These are phyloP conservation scores for Macrolepiota albuminosa DNA, from an alignment of 768 basidiomycete genomes.

Conservation along the genomic window DNA sequence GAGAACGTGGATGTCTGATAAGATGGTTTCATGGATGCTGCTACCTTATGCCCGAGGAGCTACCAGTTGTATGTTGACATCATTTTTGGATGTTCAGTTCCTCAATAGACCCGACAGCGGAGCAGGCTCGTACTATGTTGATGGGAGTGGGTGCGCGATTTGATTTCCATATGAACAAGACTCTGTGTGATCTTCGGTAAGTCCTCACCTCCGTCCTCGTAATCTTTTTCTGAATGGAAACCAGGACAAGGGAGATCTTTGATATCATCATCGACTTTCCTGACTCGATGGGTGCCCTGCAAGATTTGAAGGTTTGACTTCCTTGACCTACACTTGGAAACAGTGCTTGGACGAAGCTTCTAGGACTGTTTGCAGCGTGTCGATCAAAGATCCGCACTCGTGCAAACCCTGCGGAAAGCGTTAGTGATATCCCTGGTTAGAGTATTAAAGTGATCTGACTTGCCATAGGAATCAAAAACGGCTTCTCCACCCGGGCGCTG, in stretches of 20 bases:
- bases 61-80: conserved; percentile 39
- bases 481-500: conserved; percentile 92
- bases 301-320: conserved; percentile 70
- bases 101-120: conserved; percentile 35
- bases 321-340: not conserved
- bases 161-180: conserved; percentile 92
- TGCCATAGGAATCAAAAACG: conserved; percentile 70
- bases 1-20: conserved; percentile 73
- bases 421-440: conserved; percentile 30
- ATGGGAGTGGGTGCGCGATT: conserved; percentile 77
- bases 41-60: conserved; percentile 71
- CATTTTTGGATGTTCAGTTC: not conserved
- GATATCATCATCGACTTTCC: conserved; percentile 96
- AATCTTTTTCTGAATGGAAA: not conserved
- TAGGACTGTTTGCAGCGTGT: conserved; percentile 76
- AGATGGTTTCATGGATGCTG: conserved; percentile 83
- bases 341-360: not conserved
- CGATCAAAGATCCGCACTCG: conserved; percentile 72
- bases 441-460: not conserved
- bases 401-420: conserved; percentile 76
- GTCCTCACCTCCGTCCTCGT: conserved; percentile 13
- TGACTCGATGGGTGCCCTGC: conserved; percentile 77
- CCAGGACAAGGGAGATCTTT: conserved; percentile 79
- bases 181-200: conserved; percentile 80
- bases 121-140: conserved; percentile 69